phyloP scores from a whole-genome alignment of 1,284 basidiomycete genomes.

The Cryptococcus sp. region DNA sequence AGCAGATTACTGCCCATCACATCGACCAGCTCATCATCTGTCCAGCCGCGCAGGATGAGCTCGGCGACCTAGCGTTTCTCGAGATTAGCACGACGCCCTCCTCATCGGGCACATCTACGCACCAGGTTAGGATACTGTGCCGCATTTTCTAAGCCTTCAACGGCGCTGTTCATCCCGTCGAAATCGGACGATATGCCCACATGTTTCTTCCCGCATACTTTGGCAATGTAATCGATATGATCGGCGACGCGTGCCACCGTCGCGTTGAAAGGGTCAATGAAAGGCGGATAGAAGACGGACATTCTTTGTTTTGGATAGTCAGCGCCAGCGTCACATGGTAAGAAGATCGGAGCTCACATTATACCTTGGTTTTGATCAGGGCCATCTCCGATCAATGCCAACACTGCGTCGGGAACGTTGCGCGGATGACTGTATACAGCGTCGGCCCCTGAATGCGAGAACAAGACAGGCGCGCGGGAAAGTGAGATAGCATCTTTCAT shows the following conservation, averaged over 20 bases:
- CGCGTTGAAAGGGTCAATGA: constrained; percentile 27
- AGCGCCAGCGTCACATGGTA: too few species aligned
- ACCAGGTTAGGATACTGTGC: constrained; percentile 64
- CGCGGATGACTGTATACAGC: constrained; percentile 68
- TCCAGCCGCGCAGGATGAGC: constrained; percentile 75
- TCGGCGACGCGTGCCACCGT: constrained; percentile 67
- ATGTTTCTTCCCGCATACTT: constrained; percentile 65
- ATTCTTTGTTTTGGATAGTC: constrained; percentile 52
- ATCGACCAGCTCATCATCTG: constrained; percentile 69
- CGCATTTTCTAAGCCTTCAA: constrained; percentile 62
- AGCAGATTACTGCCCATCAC: constrained; percentile 76
- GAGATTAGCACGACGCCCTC: neutral
- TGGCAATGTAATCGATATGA: constrained; percentile 79
- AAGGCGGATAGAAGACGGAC: constrained; percentile 46
- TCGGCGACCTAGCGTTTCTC: constrained; percentile 55
- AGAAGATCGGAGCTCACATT: constrained; percentile 48
- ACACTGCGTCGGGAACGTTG: constrained; percentile 65
- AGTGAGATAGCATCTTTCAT: constrained; percentile 62
- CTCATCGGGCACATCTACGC: constrained; percentile 46
- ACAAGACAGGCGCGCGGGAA: constrained; percentile 75
- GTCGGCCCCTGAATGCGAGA: constrained; percentile 77
- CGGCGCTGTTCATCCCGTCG: constrained; percentile 63
- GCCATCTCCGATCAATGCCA: constrained; percentile 64
- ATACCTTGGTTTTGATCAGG: constrained; percentile 69
- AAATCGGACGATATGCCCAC: constrained; percentile 52